phyloP scores from a whole-genome alignment of 148 eudicot species.

The Rhododendron griersonianum region DNA sequence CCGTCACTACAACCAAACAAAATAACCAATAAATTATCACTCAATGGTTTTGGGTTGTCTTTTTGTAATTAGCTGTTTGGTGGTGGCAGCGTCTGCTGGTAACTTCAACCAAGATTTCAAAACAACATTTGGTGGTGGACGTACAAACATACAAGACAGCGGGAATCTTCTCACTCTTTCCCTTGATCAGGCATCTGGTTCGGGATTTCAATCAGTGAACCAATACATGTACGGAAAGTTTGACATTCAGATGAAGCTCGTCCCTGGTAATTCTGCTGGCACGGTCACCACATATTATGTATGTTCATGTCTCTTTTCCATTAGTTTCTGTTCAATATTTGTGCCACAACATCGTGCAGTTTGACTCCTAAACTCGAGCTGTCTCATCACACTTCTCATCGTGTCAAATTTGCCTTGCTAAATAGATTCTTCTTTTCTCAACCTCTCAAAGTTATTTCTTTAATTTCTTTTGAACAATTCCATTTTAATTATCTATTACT shows the following conservation, averaged over 20 bases:
- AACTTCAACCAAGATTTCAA: neutral
- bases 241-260: neutral
- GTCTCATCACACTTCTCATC: neutral
- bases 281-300: neutral
- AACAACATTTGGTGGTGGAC: neutral
- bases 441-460: neutral
- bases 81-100: neutral
- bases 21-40: neutral
- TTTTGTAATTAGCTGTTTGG: neutral
- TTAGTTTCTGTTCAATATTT: neutral
- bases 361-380: neutral
- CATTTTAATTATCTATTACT: no score
- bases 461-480: neutral
- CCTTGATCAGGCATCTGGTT: neutral
- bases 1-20: neutral
- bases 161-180: neutral
- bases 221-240: neutral
- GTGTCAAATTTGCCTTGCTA: neutral
- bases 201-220: neutral
- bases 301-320: neutral
- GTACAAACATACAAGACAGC: neutral
- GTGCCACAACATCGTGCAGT: neutral
- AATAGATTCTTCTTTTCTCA: neutral
- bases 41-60: neutral
- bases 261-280: neutral